Conservation (phyloP, 805 yeast genomes). For the Kodamaea hsintzibuensis region DNA sequence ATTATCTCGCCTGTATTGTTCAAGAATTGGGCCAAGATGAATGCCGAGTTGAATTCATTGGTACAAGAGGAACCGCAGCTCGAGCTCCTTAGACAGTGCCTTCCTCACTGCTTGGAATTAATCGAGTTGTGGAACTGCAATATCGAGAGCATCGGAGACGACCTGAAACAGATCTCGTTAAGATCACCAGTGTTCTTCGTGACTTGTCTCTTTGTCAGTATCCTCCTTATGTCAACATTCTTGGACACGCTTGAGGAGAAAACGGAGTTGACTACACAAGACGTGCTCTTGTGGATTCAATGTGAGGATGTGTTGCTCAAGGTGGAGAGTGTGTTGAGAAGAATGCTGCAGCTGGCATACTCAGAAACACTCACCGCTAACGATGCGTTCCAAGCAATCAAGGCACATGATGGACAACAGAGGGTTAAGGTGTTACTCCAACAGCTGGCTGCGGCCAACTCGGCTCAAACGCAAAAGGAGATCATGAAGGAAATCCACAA, state of each 20-base stretch:
- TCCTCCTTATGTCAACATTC: slow-evolving; percentile 63
- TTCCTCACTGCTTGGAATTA: slow-evolving; percentile 47
- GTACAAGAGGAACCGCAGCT: slow-evolving; percentile 61
- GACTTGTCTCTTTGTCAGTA: slow-evolving; percentile 65
- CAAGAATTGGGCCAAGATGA: slow-evolving; percentile 72
- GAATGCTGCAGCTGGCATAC: slow-evolving; percentile 49
- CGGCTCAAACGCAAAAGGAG: slow-evolving; percentile 39
- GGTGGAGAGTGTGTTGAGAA: slow-evolving; percentile 58
- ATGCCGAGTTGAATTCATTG: slow-evolving; percentile 46
- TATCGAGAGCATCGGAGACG: slow-evolving; percentile 56
- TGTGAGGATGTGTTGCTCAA: slow-evolving; percentile 60
- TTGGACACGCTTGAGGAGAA: slow-evolving; percentile 53
- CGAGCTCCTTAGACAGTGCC: slow-evolving; percentile 32
- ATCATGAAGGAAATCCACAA: slow-evolving; percentile 47
- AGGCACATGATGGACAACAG: slow-evolving; percentile 11
- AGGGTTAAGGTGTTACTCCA: slow-evolving; percentile 11
- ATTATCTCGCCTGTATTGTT: slow-evolving; percentile 59
- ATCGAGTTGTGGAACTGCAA: slow-evolving; percentile 72
- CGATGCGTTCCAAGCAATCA: slow-evolving; percentile 50
- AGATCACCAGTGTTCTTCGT: slow-evolving; percentile 77
- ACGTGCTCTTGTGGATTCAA: slow-evolving; percentile 51
- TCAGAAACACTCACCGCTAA: slow-evolving; percentile 60
- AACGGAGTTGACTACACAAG: slow-evolving; percentile 16
- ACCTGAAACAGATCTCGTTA: slow-evolving; percentile 65
- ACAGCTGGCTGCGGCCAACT: not conserved